Evolutionary conservation across 495 filamentous ascomycete genomes (phyloP).

Genomic region (Collariella sp.): DNA sequence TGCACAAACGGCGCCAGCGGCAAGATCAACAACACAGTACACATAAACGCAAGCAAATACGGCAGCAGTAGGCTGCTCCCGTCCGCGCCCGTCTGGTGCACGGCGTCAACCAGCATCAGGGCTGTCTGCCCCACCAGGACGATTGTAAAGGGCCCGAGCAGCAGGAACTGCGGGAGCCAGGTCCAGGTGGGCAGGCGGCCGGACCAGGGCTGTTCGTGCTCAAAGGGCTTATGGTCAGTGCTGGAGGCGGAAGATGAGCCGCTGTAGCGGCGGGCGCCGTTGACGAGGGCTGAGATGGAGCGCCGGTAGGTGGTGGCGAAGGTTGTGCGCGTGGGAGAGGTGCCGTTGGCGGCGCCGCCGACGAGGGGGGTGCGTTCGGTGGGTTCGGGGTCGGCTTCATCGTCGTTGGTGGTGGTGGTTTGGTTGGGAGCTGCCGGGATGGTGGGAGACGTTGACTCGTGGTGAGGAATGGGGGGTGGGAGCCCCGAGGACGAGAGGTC

Average conservation of each 20-base stretch:
- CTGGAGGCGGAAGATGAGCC: conserved; percentile 4
- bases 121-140: conserved; percentile 65
- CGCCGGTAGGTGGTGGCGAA: conserved; percentile 60
- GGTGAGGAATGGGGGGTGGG: conserved; percentile 14
- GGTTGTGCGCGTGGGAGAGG: conserved; percentile 47
- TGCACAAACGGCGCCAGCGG: conserved; percentile 81
- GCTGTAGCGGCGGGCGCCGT: conserved; percentile 23
- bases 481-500: conserved; percentile 20
- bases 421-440: conserved; percentile 17
- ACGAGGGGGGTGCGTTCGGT: conserved; percentile 79
- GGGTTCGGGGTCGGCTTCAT: conserved; percentile 43
- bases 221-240: conserved; percentile 45
- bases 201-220: conserved; percentile 82
- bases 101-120: conserved; percentile 60
- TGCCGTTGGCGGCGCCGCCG: conserved; percentile 30
- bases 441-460: conserved; percentile 9
- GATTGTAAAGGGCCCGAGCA: conserved; percentile 67
- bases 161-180: conserved; percentile 79
- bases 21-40: conserved; percentile 64
- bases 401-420: conserved; percentile 38
- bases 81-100: conserved; percentile 74
- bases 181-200: conserved; percentile 66
- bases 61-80: conserved; percentile 57
- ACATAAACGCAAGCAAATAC: conserved; percentile 58
- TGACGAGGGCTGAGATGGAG: conserved; percentile 36